Evolutionary conservation across 1,284 basidiomycete genomes (phyloP), one percentile per base, ranked within the genome.

Genomic region (Sphaerobolus stellatus): DNA sequence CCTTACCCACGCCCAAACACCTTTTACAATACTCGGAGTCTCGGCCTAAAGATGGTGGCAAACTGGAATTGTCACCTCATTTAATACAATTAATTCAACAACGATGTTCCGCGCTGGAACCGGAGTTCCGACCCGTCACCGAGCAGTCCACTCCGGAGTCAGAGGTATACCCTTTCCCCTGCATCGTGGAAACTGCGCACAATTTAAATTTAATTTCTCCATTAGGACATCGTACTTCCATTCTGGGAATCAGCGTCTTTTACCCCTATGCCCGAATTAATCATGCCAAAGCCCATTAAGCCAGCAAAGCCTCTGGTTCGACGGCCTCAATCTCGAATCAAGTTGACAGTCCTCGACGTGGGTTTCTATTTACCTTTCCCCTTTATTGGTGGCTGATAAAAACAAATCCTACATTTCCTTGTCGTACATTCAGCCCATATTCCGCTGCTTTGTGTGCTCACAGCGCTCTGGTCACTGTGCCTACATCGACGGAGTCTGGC

Each of bases 371-470:
- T 29, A 5, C 45, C 45, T 16, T 48, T 29, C 27, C 16, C 22
- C 22, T 14, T 3, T 34, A 16, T 20, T 48, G 24, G 29, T 14
- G 8, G 4, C 45, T 27, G 33, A 34, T 11, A 11, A 18, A 11
- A 18, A 11, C 33, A 11, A 34, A 34, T 18, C n/a, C n/a, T n/a
- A n/a, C n/a, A n/a, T n/a, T n/a, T n/a, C 11, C 33, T 34, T 34
- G 11, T 34, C 11, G n/a, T 34, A 14, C 14, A 5, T 27, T 20
- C 29, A 48, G 45, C 45, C 45, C 14, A 48, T 48, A 9, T 48
- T 48, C 45, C 45, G 45, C 5, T 48, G 45, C n/a, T 48, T 48
- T 28, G 25, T 28, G n/a, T 48, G 45, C 30, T 48, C 45, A 18
- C 45, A 48, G 18, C 25, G 45, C 20, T 48, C 20, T 28, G 45